Evolutionary conservation across 2,329 filamentous ascomycete species (phyloP), one percentile per base, ranked within the genome.

Genomic region (Botryotinia narcissicola): DNA sequence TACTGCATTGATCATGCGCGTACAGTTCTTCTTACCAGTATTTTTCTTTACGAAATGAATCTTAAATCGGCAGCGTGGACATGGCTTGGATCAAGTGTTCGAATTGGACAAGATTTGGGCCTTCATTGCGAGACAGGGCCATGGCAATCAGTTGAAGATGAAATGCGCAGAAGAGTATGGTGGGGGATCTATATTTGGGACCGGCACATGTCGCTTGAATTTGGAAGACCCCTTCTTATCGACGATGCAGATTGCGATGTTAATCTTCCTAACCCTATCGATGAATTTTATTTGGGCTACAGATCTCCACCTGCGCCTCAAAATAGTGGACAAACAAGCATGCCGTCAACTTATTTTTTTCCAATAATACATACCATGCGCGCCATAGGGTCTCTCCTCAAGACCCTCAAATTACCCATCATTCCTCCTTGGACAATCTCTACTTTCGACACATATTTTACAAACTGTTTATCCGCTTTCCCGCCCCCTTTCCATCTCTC

Each of bases 131-230:
- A 97, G 78, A 88, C 89, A 1, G 91, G 91, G 0, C 87, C 90
- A 0, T 94, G 91, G 87, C 87, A 92, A 3, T 86, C 90, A 1
- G 85, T 97, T 22, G 94, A 97, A 78, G 89, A 89, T 18, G 95
- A 98, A 82, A 94, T 95, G 89, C 90, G 95, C 72, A 90, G 93
- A 75, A 88, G 95, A 72, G 89, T 96, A 3, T 99, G 95, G 95
- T 99, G 96, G 94, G 90, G 93, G 22, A 89, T 97, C 73, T 98
- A 98, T 82, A 89, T 94, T 62, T 90, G 95, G 84, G 96, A 99
- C 83, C 90, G 94, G 75, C 87, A 93, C 40, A 84, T 97, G 68
- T 91, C 94, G 0, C 85, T 97, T 20, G 95, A 97, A 80, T 86
- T 94, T 48, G 93, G 93, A 14, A 90, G 92, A 69, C 94, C 95